Base-by-base conservation (phyloP, 805 yeast species). In the Monosporozyma solicola region DNA sequence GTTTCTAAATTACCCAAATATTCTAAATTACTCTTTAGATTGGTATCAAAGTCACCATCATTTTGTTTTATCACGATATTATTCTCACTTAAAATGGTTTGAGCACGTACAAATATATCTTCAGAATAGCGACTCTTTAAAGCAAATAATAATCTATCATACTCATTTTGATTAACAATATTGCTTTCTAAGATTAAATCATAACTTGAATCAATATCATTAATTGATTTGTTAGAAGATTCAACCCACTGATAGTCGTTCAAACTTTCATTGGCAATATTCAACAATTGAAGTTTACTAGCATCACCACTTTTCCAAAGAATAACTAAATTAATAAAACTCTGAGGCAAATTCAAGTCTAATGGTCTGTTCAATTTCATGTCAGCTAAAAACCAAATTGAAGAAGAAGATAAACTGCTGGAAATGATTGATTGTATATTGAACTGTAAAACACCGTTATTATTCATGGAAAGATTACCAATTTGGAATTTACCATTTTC, bases 1-100 rank as follows among this genome's bases (percentile, higher is more conserved):
- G 87, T 75, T 54, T 82, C 84, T 53, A 91, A 77, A 55, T 84
- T 80, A 35, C 78, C 72, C 86, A 95, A 83, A 59, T 83, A 83
- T 32, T 75, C 75, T 48, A 70, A 67, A 3, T 51, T 50, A 29
- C 49, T 49, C n/a, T 51, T 37, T 10, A 32, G 3, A 29, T 27
- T 41, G n/a, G 75, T 56, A 20, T 32, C 25, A 33, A n/a, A n/a
- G 27, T 37, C 32, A 41, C 72, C 71, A 5, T 67, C 54, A 27
- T 62, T 59, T 3, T 31, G 41, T 24, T 57, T 55, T 11, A 59
- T 50, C 6, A 64, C 58, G 24, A 61, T 57, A 15, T 62, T 61
- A 22, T 62, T 56, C 20, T 60, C 61, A 8, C 62, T 53, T 5
- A 63, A 60, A 6, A 65, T 59, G 8, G 63, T 57, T 58, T 74